Conservation (phyloP, 2,329 filamentous ascomycete species). For the Calonectria multiphialidica region DNA sequence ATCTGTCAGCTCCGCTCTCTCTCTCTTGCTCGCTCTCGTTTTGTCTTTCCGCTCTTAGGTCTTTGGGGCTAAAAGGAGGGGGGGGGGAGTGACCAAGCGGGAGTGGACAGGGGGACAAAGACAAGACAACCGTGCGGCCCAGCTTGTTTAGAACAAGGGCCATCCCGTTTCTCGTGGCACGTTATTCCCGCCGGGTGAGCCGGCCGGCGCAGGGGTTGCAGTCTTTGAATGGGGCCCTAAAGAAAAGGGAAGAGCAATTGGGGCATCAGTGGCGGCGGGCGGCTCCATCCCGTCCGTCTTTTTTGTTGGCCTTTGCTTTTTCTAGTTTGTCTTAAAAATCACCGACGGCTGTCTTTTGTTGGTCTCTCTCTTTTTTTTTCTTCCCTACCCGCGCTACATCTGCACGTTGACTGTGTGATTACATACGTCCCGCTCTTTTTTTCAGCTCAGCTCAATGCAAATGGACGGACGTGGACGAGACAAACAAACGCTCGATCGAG, state of each 20-base stretch:
- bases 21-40: too few species aligned
- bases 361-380: too few species aligned
- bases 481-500: not conserved
- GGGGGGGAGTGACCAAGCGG: not conserved
- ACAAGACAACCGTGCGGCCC: not conserved
- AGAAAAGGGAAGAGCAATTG: too few species aligned
- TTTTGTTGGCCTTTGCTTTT: not conserved
- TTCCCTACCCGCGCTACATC: not conserved
- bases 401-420: not conserved
- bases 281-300: not conserved
- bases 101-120: not conserved
- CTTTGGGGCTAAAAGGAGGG: not conserved
- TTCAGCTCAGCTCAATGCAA: too few species aligned
- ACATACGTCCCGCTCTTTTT: not conserved
- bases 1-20: not conserved
- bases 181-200: conserved; percentile 7
- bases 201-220: not conserved
- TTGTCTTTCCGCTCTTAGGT: too few species aligned
- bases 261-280: not conserved
- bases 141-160: not conserved
- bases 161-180: not conserved
- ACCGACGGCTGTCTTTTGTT: not conserved
- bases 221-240: not conserved
- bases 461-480: too few species aligned
- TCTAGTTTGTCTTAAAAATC: not conserved